Conservation (phyloP, 768 basidiomycete genomes). For the Leccinum sublutescens region DNA sequence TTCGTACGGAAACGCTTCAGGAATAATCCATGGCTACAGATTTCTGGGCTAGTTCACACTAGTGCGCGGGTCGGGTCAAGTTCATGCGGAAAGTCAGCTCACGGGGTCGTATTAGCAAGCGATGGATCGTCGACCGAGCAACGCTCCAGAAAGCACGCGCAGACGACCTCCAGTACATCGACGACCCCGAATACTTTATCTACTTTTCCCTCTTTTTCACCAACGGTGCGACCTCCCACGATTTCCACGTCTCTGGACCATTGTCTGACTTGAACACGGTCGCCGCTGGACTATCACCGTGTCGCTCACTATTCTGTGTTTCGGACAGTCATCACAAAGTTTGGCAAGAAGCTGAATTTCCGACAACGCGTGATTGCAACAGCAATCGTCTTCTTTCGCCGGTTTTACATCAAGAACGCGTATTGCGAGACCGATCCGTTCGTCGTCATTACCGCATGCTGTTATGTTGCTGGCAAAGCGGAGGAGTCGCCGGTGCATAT, state of each 20-base stretch:
- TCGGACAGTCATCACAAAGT: slow-evolving; percentile 71
- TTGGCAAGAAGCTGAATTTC: slow-evolving; percentile 47
- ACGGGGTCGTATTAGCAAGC: slow-evolving; percentile 55
- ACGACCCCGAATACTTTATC: slow-evolving; percentile 72
- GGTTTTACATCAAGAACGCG: too few species aligned
- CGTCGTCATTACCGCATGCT: slow-evolving; percentile 17
- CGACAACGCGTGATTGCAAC: too few species aligned
- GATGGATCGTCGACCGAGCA: slow-evolving; percentile 87
- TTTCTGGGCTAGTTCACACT: slow-evolving; percentile 91
- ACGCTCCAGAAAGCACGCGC: slow-evolving; percentile 70
- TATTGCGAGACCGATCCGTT: too few species aligned
- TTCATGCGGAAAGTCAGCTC: slow-evolving; percentile 14
- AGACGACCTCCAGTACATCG: slow-evolving; percentile 77
- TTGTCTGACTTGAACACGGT: not conserved
- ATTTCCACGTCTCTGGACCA: not conserved
- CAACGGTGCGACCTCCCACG: slow-evolving; percentile 52
- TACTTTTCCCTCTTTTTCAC: slow-evolving; percentile 89
- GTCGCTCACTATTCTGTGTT: not conserved
- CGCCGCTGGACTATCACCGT: not conserved
- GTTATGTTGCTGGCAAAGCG: slow-evolving; percentile 95
- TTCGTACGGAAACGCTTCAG: not conserved
- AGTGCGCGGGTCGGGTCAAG: slow-evolving; percentile 44
- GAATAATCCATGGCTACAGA: slow-evolving; percentile 69
- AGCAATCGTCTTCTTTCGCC: too few species aligned
- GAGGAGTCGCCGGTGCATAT: slow-evolving; percentile 96